These are phyloP conservation scores for Geoglossum cookeanum DNA, from an alignment of 2,329 filamentous ascomycete species.

Conservation along the genomic window DNA sequence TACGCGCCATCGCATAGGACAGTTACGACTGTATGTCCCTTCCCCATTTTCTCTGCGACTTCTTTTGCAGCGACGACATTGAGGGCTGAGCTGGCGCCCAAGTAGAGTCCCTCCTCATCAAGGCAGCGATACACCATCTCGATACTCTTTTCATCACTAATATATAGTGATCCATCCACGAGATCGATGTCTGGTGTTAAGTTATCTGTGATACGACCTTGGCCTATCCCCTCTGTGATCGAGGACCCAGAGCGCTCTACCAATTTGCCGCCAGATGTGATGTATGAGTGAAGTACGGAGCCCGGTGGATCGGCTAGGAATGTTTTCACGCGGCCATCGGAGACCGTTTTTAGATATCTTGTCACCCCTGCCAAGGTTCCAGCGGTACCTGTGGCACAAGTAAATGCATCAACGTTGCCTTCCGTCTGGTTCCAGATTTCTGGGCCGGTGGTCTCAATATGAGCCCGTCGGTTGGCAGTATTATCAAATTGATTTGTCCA, in stretches of 20 bases:
- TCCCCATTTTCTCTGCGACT: slow-evolving; percentile 75
- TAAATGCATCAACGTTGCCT: slow-evolving; percentile 81
- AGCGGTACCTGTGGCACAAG: slow-evolving; percentile 81
- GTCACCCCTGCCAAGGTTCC: slow-evolving; percentile 83
- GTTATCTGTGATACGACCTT: slow-evolving; percentile 93
- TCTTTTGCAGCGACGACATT: slow-evolving; percentile 94
- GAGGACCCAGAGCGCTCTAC: slow-evolving; percentile 65
- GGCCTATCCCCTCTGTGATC: slow-evolving; percentile 95
- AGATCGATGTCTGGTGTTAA: slow-evolving; percentile 66
- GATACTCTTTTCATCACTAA: slow-evolving; percentile 85
- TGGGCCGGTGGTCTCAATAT: slow-evolving; percentile 90
- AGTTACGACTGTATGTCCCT: slow-evolving; percentile 80
- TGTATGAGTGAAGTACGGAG: slow-evolving; percentile 81
- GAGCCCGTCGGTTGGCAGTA: slow-evolving; percentile 75
- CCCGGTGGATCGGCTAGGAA: slow-evolving; percentile 91
- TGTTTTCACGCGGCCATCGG: slow-evolving; percentile 58
- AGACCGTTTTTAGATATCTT: slow-evolving; percentile 69
- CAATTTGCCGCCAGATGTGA: slow-evolving; percentile 66
- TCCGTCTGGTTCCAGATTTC: slow-evolving; percentile 91
- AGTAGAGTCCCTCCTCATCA: slow-evolving; percentile 87
- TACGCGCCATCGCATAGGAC: slow-evolving; percentile 95
- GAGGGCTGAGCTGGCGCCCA: slow-evolving; percentile 81
- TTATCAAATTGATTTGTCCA: slow-evolving; percentile 99
- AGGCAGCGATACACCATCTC: slow-evolving; percentile 95
- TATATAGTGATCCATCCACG: slow-evolving; percentile 66